Conservation (phyloP, 1,284 basidiomycete genomes). For the Ceratobasidium sp. region DNA sequence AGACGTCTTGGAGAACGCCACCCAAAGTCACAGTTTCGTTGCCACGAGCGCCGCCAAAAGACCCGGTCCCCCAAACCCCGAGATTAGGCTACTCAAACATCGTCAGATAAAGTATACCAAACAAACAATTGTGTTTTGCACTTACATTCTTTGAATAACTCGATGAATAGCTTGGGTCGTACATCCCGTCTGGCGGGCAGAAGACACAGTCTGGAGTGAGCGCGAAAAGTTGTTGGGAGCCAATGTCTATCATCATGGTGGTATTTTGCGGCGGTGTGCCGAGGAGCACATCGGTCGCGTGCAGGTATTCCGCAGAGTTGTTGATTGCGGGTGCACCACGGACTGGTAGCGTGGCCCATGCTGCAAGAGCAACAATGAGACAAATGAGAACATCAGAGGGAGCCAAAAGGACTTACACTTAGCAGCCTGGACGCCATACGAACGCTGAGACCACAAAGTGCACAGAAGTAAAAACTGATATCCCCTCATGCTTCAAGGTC, state of each 20-base stretch:
- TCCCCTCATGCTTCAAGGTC: no score
- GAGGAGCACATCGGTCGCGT: conserved; percentile 12
- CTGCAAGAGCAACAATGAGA: conserved; percentile 1
- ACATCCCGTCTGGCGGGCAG: conserved; percentile 35
- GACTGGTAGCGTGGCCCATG: conserved; percentile 28
- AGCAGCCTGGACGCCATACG: no score
- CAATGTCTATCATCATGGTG: conserved; percentile 22
- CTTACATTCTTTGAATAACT: conserved; percentile 6
- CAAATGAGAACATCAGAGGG: no score
- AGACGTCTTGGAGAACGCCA: conserved; percentile 32
- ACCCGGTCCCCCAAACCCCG: background rate
- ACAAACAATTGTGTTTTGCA: background rate
- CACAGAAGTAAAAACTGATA: no score
- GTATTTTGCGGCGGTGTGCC: conserved; percentile 42
- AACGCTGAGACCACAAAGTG: no score
- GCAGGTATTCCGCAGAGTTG: background rate
- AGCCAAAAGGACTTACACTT: no score
- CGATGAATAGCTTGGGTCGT: conserved; percentile 28
- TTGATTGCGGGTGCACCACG: background rate
- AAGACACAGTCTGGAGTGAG: conserved; percentile 37
- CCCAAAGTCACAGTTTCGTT: conserved; percentile 36
- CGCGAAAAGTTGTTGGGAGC: conserved; percentile 9
- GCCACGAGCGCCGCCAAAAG: conserved; percentile 27
- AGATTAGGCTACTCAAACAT: background rate
- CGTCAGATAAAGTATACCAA: background rate